Evolutionary conservation across 2,329 filamentous ascomycete genomes (phyloP), one percentile per base, ranked within the genome.

Genomic region (Raffaelea ambrosiae): DNA sequence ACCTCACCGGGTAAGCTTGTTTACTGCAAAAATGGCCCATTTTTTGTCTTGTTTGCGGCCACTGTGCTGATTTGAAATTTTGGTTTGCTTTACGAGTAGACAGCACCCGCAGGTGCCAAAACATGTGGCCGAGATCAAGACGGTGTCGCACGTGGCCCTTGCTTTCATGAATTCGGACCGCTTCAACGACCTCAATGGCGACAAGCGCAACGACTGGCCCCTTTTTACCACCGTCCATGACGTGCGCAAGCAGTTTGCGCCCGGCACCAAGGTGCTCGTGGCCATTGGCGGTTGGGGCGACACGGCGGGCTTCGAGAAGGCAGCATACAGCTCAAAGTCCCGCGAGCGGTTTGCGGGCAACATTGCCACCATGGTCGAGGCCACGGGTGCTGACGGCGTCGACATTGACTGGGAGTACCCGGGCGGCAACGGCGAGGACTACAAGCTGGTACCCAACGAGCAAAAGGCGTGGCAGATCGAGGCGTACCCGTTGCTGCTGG

Each of bases 261-360:
- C 63, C 0, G 68, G 68, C 22, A 81, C 81, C 19, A 81, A 84
- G 54, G 63, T 88, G 20, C 74, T 84, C 66, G 72, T 88, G 35
- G 83, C 85, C 19, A 79, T 89, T 53, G 85, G 85, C 11, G 85
- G 84, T 46, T 89, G 85, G 84, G 84, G 83, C 0, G 81, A 87
- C 51, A 81, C 75, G 0, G 60, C 63, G 7, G 84, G 83, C 0
- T 88, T 86, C 57, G 72, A 74, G 0, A 61, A 60, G 10, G 83
- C 74, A 0, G 77, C 80, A 2, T 70, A 67, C 44, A 70, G 71
- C 3, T 68, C 74, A 1, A 55, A 62, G 5, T 73, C 71, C 1
- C 74, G 81, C 16, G 66, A 70, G 51, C 65, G 64, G 8, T 89
- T 84, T 64, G 81, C 83, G 2, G 67, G 68, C 40, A 85, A 86